Conservation (phyloP, 768 basidiomycete species). For the Pulveroboletus sp. region DNA sequence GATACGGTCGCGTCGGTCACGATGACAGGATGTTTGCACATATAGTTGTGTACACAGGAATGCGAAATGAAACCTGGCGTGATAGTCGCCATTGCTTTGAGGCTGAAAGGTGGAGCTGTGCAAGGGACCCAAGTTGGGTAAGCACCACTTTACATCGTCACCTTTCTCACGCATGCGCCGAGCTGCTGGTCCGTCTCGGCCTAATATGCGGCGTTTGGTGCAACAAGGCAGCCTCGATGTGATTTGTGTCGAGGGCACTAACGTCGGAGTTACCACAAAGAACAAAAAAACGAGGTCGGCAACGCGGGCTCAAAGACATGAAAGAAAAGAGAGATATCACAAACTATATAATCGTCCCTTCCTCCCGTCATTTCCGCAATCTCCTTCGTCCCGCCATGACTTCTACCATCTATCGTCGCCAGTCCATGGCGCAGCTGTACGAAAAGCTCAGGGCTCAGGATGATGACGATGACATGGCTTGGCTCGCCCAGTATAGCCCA, state of each 20-base stretch:
- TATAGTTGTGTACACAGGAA: constrained; percentile 13
- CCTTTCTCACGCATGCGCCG: constrained; percentile 29
- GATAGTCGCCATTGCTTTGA: constrained; percentile 2
- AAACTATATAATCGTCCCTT: constrained; percentile 29
- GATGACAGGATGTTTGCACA: constrained; percentile 15
- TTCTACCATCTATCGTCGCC: constrained; percentile 32
- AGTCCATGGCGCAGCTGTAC: constrained; percentile 35
- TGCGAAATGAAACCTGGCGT: constrained; percentile 13
- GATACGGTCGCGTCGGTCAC: constrained; percentile 59
- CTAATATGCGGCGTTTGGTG: constrained; percentile 19
- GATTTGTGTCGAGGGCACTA: constrained; percentile 31
- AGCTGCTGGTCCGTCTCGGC: constrained; percentile 10
- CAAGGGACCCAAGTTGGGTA: constrained; percentile 7
- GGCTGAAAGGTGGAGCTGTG: constrained; percentile 17
- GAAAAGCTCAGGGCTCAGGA: constrained; percentile 34
- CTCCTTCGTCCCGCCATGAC: constrained; percentile 21
- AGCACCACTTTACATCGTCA: constrained; percentile 28
- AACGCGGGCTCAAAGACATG: constrained; percentile 36
- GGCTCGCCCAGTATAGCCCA: constrained; percentile 34
- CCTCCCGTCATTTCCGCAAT: constrained; percentile 17
- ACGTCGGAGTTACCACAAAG: constrained; percentile 38
- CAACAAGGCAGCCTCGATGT: constrained; percentile 37
- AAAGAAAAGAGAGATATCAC: constrained; percentile 34
- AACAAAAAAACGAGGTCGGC: constrained; percentile 41
- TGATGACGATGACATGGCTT: constrained; percentile 33